phyloP scores from a whole-genome alignment of 768 basidiomycete genomes.

The Boletellus ananiceps region DNA sequence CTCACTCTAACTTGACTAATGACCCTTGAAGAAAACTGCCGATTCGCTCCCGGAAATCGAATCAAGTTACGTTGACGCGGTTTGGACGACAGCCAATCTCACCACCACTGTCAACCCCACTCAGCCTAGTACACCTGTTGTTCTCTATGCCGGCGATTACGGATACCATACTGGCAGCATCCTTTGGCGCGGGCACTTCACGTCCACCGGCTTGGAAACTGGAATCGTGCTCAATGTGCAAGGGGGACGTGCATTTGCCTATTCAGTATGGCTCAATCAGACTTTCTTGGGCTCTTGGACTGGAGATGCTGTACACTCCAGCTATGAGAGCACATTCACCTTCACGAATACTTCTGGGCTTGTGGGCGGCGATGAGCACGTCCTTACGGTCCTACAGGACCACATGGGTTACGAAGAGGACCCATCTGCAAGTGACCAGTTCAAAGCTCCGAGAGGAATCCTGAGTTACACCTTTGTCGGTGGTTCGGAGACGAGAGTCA shows the following conservation, averaged over 20 bases:
- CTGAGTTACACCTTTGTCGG: slow-evolving; percentile 44
- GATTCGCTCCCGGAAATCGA: slow-evolving; percentile 35
- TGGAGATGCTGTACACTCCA: slow-evolving; percentile 15
- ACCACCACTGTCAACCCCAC: slow-evolving; percentile 41
- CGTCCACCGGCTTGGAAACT: slow-evolving; percentile 41
- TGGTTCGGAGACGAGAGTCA: slow-evolving; percentile 34
- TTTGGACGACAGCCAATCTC: slow-evolving; percentile 42
- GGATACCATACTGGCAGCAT: slow-evolving; percentile 51
- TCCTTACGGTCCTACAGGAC: slow-evolving; percentile 50
- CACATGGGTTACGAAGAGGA: slow-evolving; percentile 52
- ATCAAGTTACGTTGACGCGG: slow-evolving; percentile 36
- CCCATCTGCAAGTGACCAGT: slow-evolving; percentile 39
- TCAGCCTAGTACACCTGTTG: slow-evolving; percentile 35
- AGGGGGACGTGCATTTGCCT: slow-evolving; percentile 47
- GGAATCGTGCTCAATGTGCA: slow-evolving; percentile 38
- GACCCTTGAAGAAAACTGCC: slow-evolving; percentile 18
- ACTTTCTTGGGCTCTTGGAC: slow-evolving; percentile 42
- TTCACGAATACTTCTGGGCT: slow-evolving; percentile 4
- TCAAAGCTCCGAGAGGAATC: slow-evolving; percentile 48
- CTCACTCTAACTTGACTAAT: not conserved
- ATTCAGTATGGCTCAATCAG: slow-evolving; percentile 46
- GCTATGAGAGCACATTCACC: slow-evolving; percentile 15
- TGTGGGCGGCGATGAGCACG: slow-evolving; percentile 31
- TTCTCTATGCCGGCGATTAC: slow-evolving; percentile 47
- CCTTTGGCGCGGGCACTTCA: slow-evolving; percentile 50